Conservation (phyloP, 495 filamentous ascomycete species). For the Immersiella caudata region DNA sequence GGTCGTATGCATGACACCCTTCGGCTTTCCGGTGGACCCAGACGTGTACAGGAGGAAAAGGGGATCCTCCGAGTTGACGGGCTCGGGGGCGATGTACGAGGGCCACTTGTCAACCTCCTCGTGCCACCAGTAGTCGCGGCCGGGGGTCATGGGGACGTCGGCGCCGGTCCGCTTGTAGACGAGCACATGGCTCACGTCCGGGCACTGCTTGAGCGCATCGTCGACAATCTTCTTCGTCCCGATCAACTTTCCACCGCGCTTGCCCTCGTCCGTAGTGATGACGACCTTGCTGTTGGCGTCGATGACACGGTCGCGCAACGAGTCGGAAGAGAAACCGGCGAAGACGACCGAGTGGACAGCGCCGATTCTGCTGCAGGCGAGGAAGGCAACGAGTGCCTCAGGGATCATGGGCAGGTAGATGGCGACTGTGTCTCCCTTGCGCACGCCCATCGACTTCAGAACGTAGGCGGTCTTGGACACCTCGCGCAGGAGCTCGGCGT, state of each 20-base stretch:
- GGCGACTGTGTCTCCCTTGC: slow-evolving; percentile 96
- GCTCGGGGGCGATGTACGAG: slow-evolving; percentile 81
- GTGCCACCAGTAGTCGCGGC: slow-evolving; percentile 96
- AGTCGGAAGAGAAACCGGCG: slow-evolving; percentile 96
- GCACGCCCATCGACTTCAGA: slow-evolving; percentile 90
- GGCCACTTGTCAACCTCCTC: slow-evolving; percentile 97
- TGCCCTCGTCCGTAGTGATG: slow-evolving; percentile 96
- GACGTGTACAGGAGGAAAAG: slow-evolving; percentile 98
- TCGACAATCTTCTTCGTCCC: slow-evolving; percentile 99
- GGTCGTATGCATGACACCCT: slow-evolving; percentile 98
- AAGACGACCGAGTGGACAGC: slow-evolving; percentile 99
- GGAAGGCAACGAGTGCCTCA: slow-evolving; percentile 87
- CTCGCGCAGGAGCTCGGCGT: slow-evolving; percentile 89
- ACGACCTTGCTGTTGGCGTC: slow-evolving; percentile 89
- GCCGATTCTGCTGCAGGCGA: slow-evolving; percentile 90
- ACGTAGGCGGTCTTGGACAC: slow-evolving; percentile 85
- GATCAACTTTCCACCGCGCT: slow-evolving; percentile 96
- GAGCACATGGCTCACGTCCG: slow-evolving; percentile 79
- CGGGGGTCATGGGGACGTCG: slow-evolving; percentile 86
- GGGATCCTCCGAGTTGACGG: slow-evolving; percentile 90
- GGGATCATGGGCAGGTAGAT: slow-evolving; percentile 99
- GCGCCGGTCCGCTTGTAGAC: slow-evolving; percentile 96
- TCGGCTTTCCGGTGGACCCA: slow-evolving; percentile 96
- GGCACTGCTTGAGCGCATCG: slow-evolving; percentile 96
- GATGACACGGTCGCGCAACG: slow-evolving; percentile 90